phyloP scores from a whole-genome alignment of 1,284 basidiomycete species.

The Trichosporon ovoides region DNA sequence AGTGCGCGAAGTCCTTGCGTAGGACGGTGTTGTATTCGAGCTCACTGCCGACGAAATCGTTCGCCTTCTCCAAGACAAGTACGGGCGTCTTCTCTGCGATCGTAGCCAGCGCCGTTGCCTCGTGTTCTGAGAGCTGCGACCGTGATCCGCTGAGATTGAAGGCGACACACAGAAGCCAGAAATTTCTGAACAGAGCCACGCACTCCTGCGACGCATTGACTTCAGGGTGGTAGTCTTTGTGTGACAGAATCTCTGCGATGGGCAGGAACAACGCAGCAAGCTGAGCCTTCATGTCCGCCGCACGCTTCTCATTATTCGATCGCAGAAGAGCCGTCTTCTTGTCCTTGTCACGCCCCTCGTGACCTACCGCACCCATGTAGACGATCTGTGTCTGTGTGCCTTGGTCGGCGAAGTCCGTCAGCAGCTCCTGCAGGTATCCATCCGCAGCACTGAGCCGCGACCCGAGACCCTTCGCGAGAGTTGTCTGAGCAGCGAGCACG shows the following conservation, averaged over 20 bases:
- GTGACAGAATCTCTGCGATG: conserved; percentile 80
- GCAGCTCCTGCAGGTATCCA: conserved; percentile 74
- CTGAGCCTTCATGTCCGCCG: conserved; percentile 68
- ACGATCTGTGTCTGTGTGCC: conserved; percentile 83
- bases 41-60: conserved; percentile 80
- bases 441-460: conserved; percentile 69
- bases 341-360: conserved; percentile 23
- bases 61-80: conserved; percentile 73
- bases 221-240: conserved; percentile 66
- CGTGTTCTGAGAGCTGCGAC: conserved; percentile 42
- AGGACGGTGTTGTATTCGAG: conserved; percentile 91
- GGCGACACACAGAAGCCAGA: conserved; percentile 83
- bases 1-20: conserved; percentile 69
- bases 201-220: conserved; percentile 58
- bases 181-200: conserved; percentile 80
- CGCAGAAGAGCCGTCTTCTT: conserved; percentile 25
- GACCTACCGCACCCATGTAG: conserved; percentile 46
- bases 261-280: conserved; percentile 79
- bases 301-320: conserved; percentile 29
- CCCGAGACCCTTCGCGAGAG: conserved; percentile 68
- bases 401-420: conserved; percentile 86
- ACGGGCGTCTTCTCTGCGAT: conserved; percentile 86
- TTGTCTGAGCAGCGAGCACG: conserved; percentile 81
- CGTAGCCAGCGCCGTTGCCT: conserved; percentile 68
- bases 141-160: conserved; percentile 60